phyloP scores from a whole-genome alignment of 495 filamentous ascomycete genomes.

The Venustampulla echinocandica region DNA sequence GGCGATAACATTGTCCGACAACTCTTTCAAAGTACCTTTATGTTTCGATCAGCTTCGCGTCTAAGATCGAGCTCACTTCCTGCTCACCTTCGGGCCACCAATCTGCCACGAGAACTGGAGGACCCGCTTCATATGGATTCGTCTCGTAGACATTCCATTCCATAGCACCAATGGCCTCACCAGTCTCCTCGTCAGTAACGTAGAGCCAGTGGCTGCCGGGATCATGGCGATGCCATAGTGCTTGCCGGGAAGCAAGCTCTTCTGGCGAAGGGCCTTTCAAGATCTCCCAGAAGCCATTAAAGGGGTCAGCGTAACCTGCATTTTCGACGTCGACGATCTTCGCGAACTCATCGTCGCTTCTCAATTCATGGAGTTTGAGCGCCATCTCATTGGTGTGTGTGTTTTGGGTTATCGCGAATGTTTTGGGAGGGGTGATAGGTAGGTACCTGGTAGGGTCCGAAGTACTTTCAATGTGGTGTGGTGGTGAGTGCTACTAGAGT shows the following conservation, averaged over 20 bases:
- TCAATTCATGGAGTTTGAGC: conserved; percentile 23
- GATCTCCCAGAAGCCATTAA: conserved; percentile 22
- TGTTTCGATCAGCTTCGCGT: too few species aligned
- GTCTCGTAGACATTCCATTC: conserved; percentile 29
- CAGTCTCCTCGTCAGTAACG: conserved; percentile 29
- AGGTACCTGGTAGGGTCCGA: too few species aligned
- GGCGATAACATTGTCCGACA: conserved; percentile 26
- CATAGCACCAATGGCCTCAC: conserved; percentile 25
- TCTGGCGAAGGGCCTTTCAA: conserved; percentile 20
- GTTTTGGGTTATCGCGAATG: too few species aligned
- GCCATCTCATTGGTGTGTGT: too few species aligned
- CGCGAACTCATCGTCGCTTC: conserved; percentile 21
- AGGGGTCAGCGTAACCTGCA: conserved; percentile 20
- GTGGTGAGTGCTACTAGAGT: too few species aligned
- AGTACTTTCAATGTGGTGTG: too few species aligned
- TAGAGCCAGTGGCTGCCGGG: conserved; percentile 26
- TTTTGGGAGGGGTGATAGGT: too few species aligned
- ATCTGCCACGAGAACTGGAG: conserved; percentile 15
- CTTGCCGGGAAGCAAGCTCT: conserved; percentile 19
- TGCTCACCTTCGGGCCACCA: conserved; percentile 36
- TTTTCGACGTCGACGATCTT: conserved; percentile 7
- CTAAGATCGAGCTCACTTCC: too few species aligned
- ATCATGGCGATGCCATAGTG: conserved; percentile 19
- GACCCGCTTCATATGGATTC: conserved; percentile 19
- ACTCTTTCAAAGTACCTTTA: conserved; percentile 22